Evolutionary conservation across 108 stramenopile genomes (phyloP), one percentile per base, ranked within the genome.

Genomic region (Parietichytrium sp.): DNA sequence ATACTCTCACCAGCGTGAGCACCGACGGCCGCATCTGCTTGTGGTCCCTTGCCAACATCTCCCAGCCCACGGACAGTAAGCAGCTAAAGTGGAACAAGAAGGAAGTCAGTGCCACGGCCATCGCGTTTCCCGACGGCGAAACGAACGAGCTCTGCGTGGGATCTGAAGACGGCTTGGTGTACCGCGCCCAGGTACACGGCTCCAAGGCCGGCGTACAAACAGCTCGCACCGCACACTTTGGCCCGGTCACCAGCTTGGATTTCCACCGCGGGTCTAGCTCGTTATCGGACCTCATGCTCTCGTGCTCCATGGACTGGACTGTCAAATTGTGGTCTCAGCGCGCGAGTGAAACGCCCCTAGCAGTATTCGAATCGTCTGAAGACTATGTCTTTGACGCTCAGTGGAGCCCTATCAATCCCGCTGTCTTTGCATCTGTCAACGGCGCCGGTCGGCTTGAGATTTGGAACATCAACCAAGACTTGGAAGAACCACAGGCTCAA

Each of bases 221-320:
- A 16, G 45, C 20, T 20, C 25, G 3, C 42, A 23, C 30, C 30
- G 78, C 85, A 29, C 85, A 85, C 79, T 83, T 80, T 26, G 82
- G 82, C 20, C 45, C 82, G 42, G 48, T 85, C 42, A 33, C 81
- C 29, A 18, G 48, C 27, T 13, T 83, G 45, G 79, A 83, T 18
- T 45, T 54, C 23, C 79, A 83, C 47, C 55, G 79, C 26, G 51
- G 47, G 47, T 25, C n/a, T 27, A n/a, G 27, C 3, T 30, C 51
- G 51, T 72, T 25, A 25, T 20, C 54, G 27, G 36, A 77, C 10
- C 45, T 83, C 29, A 47, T 85, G 36, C 45, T 85, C 16, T 79
- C 81, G 13, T 82, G 77, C 4, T 85, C 85, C 3, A 29, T 85
- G 20, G 85, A 85, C 23, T 85, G 85, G 82, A 85, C 81, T 3